Evolutionary conservation across 768 basidiomycete species (phyloP).

Genomic region (Tylopilus vinaceipallidus): DNA sequence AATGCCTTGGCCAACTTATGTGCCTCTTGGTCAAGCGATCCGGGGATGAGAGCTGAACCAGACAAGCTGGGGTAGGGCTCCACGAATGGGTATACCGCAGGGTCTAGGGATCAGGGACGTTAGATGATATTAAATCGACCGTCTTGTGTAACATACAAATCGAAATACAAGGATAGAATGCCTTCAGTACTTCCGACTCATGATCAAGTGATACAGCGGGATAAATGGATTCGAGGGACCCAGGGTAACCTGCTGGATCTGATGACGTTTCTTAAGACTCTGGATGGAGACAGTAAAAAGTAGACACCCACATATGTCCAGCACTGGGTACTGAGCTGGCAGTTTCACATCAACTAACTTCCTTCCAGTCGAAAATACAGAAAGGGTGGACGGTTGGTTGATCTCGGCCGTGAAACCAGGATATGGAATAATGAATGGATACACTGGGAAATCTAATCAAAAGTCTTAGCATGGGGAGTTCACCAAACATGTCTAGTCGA

Average conservation of each 20-base stretch:
- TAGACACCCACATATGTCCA: constrained; percentile 35
- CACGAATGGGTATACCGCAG: constrained; percentile 17
- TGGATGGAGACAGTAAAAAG: background rate
- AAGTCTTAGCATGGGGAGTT: background rate
- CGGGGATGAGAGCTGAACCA: constrained; percentile 2
- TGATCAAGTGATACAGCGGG: constrained; percentile 11
- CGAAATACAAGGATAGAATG: constrained; percentile 23
- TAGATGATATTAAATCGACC: background rate
- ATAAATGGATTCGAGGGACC: constrained; percentile 27
- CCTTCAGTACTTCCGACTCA: background rate
- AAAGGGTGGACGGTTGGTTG: background rate
- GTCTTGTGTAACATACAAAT: constrained; percentile 21
- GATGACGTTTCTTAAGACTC: background rate
- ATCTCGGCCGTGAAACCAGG: constrained; percentile 7
- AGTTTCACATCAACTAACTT: constrained; percentile 14
- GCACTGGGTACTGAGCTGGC: constrained; percentile 18
- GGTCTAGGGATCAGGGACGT: constrained; percentile 6
- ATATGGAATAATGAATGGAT: constrained; percentile 21
- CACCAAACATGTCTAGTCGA: background rate
- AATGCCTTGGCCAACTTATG: background rate
- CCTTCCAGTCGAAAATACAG: background rate
- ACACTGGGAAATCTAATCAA: constrained; percentile 21
- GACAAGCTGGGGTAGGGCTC: constrained; percentile 7
- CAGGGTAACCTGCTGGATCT: constrained; percentile 28
- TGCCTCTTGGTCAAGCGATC: constrained; percentile 1